A percentile compares a stretch with the other conserved stretches of the same genome.
phyloP scores from a whole-genome alignment of 352 stramenopile genomes.

The Globisporangium spiculum region DNA sequence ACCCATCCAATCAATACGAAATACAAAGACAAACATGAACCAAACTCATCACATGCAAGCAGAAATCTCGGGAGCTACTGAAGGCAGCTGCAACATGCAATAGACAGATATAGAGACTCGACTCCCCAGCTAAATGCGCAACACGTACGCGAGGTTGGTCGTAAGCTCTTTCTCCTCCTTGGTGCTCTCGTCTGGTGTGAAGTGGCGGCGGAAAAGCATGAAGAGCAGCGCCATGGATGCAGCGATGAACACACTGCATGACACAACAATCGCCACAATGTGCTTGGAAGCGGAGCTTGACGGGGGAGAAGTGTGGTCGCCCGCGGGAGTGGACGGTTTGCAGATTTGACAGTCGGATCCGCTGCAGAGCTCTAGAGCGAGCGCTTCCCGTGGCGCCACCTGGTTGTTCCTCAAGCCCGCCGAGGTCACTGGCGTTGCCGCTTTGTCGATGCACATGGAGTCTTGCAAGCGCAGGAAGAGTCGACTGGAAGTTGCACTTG shows the following conservation, averaged over 20 bases:
- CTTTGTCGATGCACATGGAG: constrained; percentile 27
- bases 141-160: constrained; percentile 51
- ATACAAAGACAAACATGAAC: background rate
- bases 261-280: constrained; percentile 36
- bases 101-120: background rate
- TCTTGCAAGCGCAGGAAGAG: constrained; percentile 29
- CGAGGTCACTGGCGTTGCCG: constrained; percentile 7
- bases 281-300: constrained; percentile 20
- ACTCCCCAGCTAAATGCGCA: constrained; percentile 7
- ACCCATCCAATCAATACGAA: constrained; percentile 7
- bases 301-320: background rate
- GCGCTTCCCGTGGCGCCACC: background rate
- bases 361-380: constrained; percentile 26
- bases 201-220: constrained; percentile 40
- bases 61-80: background rate
- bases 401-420: background rate
- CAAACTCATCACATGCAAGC: background rate
- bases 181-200: constrained; percentile 23
- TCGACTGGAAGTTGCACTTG: constrained; percentile 13
- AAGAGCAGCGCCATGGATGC: constrained; percentile 37
- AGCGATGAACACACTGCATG: constrained; percentile 42
- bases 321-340: constrained; percentile 8
- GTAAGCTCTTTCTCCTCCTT: constrained; percentile 56
- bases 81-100: background rate
- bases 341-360: constrained; percentile 14